Conservation (phyloP, 768 basidiomycete species). For the Xerocomus spinulosus region DNA sequence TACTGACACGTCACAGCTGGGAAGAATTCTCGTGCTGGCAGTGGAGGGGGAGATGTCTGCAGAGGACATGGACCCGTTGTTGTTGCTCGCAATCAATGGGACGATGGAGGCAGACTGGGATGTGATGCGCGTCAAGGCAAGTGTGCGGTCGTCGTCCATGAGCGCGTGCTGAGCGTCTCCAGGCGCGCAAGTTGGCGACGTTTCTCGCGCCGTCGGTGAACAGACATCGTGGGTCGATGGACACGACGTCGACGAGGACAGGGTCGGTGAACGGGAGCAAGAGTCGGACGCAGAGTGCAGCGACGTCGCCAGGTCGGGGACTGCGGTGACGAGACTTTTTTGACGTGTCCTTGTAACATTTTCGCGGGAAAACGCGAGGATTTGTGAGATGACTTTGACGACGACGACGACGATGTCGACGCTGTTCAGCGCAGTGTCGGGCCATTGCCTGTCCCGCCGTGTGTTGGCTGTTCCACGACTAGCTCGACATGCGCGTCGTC, state of each 20-base stretch:
- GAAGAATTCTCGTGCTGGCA: conserved; percentile 64
- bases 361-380: conserved; percentile 28
- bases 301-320: conserved; percentile 28
- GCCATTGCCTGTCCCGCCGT: conserved; percentile 14
- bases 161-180: background rate
- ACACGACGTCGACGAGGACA: background rate
- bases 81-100: conserved; percentile 69
- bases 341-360: background rate
- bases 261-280: conserved; percentile 16
- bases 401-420: conserved; percentile 19
- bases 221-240: conserved; percentile 32
- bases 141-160: conserved; percentile 10
- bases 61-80: conserved; percentile 41
- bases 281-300: conserved; percentile 24
- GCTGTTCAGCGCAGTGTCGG: conserved; percentile 14
- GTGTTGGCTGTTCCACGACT: conserved; percentile 1
- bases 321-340: background rate
- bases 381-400: background rate
- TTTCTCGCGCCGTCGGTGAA: conserved; percentile 36
- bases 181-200: conserved; percentile 31
- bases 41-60: conserved; percentile 40
- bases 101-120: conserved; percentile 62
- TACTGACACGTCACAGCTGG: conserved; percentile 43
- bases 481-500: conserved; percentile 29
- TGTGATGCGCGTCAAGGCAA: conserved; percentile 57